These are phyloP conservation scores for Castanea mollissima DNA, from an alignment of 306 rosid species.

Conservation along the genomic window DNA sequence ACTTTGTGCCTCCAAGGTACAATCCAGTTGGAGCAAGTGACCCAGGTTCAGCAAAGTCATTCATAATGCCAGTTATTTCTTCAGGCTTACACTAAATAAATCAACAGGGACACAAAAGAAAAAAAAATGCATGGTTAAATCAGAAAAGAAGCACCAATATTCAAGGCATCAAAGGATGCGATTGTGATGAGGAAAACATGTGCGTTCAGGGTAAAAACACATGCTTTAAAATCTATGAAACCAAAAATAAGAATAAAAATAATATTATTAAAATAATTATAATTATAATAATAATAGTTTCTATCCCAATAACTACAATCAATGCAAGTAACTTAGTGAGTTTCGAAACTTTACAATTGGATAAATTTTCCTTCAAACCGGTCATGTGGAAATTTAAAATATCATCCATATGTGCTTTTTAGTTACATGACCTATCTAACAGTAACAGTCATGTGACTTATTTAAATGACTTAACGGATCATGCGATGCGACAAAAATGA, in stretches of 20 bases:
- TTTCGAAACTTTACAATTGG: not conserved
- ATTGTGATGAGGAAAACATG: not conserved
- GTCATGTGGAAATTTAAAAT: no score
- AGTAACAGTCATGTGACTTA: no score
- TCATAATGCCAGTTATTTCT: constrained; percentile 56
- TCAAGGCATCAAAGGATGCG: not conserved
- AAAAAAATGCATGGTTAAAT: constrained; percentile 10
- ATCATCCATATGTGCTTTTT: no score
- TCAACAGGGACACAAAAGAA: constrained; percentile 4
- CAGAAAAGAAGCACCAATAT: constrained; percentile 5
- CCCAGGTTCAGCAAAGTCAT: constrained; percentile 77
- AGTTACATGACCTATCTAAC: no score
- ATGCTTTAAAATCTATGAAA: not conserved
- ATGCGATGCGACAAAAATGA: no score
- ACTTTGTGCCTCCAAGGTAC: constrained; percentile 74
- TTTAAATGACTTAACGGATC: no score
- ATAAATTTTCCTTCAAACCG: no score
- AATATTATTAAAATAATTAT: no score
- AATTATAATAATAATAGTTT: not conserved
- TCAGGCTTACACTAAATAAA: constrained; percentile 62
- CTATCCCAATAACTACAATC: not conserved
- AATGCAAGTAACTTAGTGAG: not conserved
- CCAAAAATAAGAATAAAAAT: not conserved
- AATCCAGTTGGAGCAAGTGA: constrained; percentile 83
- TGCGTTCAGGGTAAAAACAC: not conserved